Base-by-base conservation (phyloP, 345 rosid genomes). In the Syzygium aromaticum region DNA sequence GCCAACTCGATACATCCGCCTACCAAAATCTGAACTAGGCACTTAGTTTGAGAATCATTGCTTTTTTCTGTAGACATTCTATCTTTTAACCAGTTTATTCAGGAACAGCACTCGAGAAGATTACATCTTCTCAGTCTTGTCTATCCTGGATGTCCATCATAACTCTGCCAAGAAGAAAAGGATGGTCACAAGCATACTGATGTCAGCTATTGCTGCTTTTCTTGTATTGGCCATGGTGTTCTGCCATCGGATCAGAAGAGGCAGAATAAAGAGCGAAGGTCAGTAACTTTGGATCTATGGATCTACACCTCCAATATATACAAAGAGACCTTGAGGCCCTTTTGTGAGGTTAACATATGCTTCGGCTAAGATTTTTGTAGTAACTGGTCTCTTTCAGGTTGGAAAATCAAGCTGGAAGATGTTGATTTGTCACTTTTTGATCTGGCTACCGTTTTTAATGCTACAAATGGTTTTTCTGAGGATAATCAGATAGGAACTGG, bases 401-500 rank as follows among this genome's bases (percentile, higher is more conserved):
- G 13, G 9, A 67, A 51, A 77, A 12, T n/a, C 83, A 33, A 52
- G 54, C 87, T 87, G 86, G 89, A 88, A 25, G 90, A 85, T 21
- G 83, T 63, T 11, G 90, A 91, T 28, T 86, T 92, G 73, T 93
- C 90, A 38, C 86, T 91, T 1, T 93, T 88, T 85, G 90, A 90
- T 59, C 90, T 92, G 22, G 89, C 87, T 51, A 89, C 86, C 84
- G 88, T 92, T 80, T 90, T 89, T 28, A 84, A 89, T 30, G 94
- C 95, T 49, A 90, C 92, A 46, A 63, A 91, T 85, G 59, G 89
- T 52, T 93, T 93, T 30, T 88, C 91, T 1, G 84, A 85, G 40
- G 85, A 33, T 56, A 90, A 85, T 86, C 90, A 89, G 89, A 91
- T 92, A 19, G 92, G 94, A 49, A 91, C 89, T 67, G 92, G 94